Percentiles rank a stretch among this genome's conserved stretches.
phyloP scores from a whole-genome alignment of 768 basidiomycete species.

The Naganishia antarctica region DNA sequence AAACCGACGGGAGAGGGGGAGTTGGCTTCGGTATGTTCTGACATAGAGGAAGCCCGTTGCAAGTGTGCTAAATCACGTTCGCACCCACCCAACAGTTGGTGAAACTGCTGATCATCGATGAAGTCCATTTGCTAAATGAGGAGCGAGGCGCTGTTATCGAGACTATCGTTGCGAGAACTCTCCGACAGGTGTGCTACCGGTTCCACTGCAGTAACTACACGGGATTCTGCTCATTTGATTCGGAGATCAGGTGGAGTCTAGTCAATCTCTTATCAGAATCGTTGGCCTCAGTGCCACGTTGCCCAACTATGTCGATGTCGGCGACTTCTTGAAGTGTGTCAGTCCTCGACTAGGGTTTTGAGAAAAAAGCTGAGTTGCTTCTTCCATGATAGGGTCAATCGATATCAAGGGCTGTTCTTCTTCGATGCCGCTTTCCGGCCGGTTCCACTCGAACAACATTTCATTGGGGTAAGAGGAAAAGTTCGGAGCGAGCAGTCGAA shows the following conservation, averaged over 20 bases:
- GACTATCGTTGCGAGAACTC: conserved; percentile 90
- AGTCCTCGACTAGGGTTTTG: not conserved
- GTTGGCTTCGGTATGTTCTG: conserved; percentile 69
- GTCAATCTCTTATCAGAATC: conserved; percentile 90
- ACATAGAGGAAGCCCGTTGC: too few relatives aligned
- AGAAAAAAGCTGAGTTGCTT: not conserved
- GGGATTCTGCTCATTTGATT: not conserved
- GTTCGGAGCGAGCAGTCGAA: conserved; percentile 65
- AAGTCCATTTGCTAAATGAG: conserved; percentile 94
- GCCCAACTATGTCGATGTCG: conserved; percentile 94
- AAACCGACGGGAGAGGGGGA: conserved; percentile 97
- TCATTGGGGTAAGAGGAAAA: conserved; percentile 88
- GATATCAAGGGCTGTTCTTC: conserved; percentile 82
- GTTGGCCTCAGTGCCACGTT: conserved; percentile 90
- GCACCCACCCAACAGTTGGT: conserved; percentile 60
- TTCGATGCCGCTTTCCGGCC: conserved; percentile 97
- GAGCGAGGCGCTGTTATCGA: conserved; percentile 98
- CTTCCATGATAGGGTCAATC: conserved; percentile 66
- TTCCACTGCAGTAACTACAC: not conserved
- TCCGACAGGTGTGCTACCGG: conserved; percentile 74
- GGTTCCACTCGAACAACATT: conserved; percentile 94
- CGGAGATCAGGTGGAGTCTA: conserved; percentile 93
- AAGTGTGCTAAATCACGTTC: too few relatives aligned
- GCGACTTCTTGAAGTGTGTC: conserved; percentile 78
- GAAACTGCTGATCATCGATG: conserved; percentile 92